Evolutionary conservation across 768 basidiomycete species (phyloP).

Genomic region (Floccularia luteovirens): DNA sequence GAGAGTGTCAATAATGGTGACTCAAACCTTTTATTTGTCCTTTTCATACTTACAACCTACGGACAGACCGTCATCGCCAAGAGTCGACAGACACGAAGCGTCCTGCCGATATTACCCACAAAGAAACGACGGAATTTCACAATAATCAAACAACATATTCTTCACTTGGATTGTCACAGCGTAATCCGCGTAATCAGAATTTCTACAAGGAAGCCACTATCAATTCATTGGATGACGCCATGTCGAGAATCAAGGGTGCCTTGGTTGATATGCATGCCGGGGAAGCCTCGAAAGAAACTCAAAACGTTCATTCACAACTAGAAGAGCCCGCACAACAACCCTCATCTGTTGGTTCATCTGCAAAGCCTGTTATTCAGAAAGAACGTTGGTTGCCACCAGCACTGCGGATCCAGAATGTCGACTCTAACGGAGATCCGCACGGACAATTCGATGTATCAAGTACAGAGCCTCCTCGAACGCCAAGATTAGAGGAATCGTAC

Average conservation of each 20-base stretch:
- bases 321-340: slow-evolving; percentile 13
- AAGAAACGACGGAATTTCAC: slow-evolving; percentile 5
- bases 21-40: no score
- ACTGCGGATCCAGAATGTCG: slow-evolving; percentile 28
- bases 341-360: slow-evolving; percentile 7
- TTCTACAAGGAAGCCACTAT: slow-evolving; percentile 48
- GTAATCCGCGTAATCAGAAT: slow-evolving; percentile 29
- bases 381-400: slow-evolving; percentile 58
- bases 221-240: slow-evolving; percentile 73
- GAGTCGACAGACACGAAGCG: neutral
- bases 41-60: neutral
- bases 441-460: slow-evolving; percentile 41
- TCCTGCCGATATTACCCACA: neutral
- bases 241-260: slow-evolving; percentile 82
- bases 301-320: slow-evolving; percentile 10
- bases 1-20: no score
- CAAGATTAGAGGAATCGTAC: slow-evolving; percentile 29
- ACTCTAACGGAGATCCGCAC: slow-evolving; percentile 24
- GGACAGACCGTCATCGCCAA: neutral
- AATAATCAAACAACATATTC: slow-evolving; percentile 17
- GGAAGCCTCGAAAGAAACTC: slow-evolving; percentile 23
- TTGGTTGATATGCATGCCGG: slow-evolving; percentile 57
- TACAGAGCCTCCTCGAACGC: slow-evolving; percentile 39
- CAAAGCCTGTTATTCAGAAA: slow-evolving; percentile 18
- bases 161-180: slow-evolving; percentile 14